Conservation (phyloP, 805 yeast species). For the Candida glaebosa region DNA sequence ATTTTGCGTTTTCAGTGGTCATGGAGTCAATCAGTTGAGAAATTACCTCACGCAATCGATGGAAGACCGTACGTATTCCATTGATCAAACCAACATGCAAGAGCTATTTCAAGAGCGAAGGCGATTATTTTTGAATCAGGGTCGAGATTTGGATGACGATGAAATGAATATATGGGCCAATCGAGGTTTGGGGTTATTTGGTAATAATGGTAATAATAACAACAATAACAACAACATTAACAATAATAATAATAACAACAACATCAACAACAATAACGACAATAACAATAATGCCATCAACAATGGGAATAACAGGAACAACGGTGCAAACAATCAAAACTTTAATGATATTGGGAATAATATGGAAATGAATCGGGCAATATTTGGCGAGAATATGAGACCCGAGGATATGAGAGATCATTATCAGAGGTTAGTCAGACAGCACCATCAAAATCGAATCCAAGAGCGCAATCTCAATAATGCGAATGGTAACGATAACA, state of each 20-base stretch:
- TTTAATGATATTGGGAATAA: slow-evolving; percentile 20
- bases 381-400: slow-evolving; percentile 26
- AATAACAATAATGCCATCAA: neutral
- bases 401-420: slow-evolving; percentile 34
- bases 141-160: slow-evolving; percentile 19
- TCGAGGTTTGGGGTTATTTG: slow-evolving; percentile 5
- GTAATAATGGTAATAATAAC: slow-evolving; percentile 6
- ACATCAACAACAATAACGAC: slow-evolving; percentile 2
- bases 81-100: slow-evolving; percentile 31
- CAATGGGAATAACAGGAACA: neutral
- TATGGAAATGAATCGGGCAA: slow-evolving; percentile 26
- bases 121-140: slow-evolving; percentile 20
- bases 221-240: slow-evolving; percentile 4
- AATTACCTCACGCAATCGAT: slow-evolving; percentile 54
- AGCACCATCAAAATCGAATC: slow-evolving; percentile 24
- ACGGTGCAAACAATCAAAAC: slow-evolving; percentile 6
- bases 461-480: slow-evolving; percentile 3
- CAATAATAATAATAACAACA: neutral
- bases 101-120: slow-evolving; percentile 27
- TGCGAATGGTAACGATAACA: slow-evolving; percentile 5
- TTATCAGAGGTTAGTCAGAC: slow-evolving; percentile 25
- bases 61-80: slow-evolving; percentile 31
- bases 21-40: slow-evolving; percentile 76
- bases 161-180: slow-evolving; percentile 22
- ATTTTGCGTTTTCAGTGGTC: slow-evolving; percentile 92